Evolutionary conservation across 805 yeast genomes (phyloP), one percentile per base, ranked within the genome.

Genomic region (Saturnispora mendoncae): DNA sequence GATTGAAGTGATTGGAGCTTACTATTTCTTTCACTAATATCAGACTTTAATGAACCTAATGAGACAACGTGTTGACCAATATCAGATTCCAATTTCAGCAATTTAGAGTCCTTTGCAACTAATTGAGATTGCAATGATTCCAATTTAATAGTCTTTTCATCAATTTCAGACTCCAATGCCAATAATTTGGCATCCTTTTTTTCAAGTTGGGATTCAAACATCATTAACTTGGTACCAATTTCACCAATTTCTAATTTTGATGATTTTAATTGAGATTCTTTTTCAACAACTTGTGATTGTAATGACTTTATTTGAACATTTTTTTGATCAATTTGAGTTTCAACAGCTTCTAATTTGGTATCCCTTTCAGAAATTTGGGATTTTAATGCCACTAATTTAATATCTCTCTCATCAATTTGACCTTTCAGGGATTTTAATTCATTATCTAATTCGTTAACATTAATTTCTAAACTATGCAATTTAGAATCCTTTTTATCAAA

Each of bases 1-100:
- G 14, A 4, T 12, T 36, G 24, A 4, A 36, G 19, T 10, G 32
- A 19, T 18, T 36, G 17, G 6, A 44, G 10, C n/a, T 45, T 29
- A 4, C 14, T n/a, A 23, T 36, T 33, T 18, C 32, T 44, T 12
- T 40, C 37, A 2, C 27, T 31, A 19, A 43, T 7, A 18, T 39
- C 30, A 27, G 5, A 9, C 20, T 17, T 30, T 9, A 32, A 19
- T 13, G 14, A 19, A 10, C 4, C 8, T 7, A 14, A 14, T 7
- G 14, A 14, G 8, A 19, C 25, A 19, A 19, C 14, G 9, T 18
- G 35, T 6, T 14, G 14, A 20, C 21, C 24, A 19, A 32, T 20
- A 8, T 24, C 6, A 19, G 35, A 17, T 19, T 32, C 17, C 10
- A 19, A 18, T 9, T 18, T 9, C 17, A 32, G 18, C 6, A 14